Base-by-base conservation (phyloP, 2,329 filamentous ascomycete species). In the Endoconidiophora polonica region DNA sequence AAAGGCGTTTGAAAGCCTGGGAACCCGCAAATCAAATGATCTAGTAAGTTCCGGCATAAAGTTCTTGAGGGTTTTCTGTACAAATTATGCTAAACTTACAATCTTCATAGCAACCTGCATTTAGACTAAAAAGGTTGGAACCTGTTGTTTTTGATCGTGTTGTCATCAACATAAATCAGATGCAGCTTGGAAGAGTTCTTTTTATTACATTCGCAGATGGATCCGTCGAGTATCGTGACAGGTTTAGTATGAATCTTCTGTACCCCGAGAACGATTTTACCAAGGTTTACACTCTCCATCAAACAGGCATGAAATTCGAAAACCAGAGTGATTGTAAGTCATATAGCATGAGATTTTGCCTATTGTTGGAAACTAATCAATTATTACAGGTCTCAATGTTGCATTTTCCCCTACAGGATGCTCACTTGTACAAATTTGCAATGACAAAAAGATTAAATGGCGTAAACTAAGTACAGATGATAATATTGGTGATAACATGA, bases 191-290 rank as follows among this genome's bases (percentile, higher is more conserved):
- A 45, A 86, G 78, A 52, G 71, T 83, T 2, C 55, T 94, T 2
- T 79, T 81, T 26, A 69, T 94, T 52, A 73, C 74, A 23, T 85
- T 85, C 57, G 83, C 83, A 54, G 87, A 94, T 60, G 85, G 88
- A 9, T 82, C 79, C 0, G 70, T 93, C 3, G 81, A 91, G 57
- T 85, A 90, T 62, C 77, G 85, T 50, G 83, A 93, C 59, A 76
- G 86, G 9, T 71, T 74, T 44, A 83, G 77, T 0, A 81, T 94
- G 73, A 71, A 77, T 3, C 72, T 80, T 48, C 68, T 88, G 1
- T 79, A 76, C 55, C 72, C 74, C 4, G 74, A 81, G 50, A 71
- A 73, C 24, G 81, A 83, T 57, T 65, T 76, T 5, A 73, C 77
- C 41, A 77, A 70, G 43, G 76, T 93, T 29, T 77, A 74, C 54